A percentile compares a stretch with the other conserved stretches of the same genome.
phyloP scores from a whole-genome alignment of 495 filamentous ascomycete species.

The Tuber borchii region DNA sequence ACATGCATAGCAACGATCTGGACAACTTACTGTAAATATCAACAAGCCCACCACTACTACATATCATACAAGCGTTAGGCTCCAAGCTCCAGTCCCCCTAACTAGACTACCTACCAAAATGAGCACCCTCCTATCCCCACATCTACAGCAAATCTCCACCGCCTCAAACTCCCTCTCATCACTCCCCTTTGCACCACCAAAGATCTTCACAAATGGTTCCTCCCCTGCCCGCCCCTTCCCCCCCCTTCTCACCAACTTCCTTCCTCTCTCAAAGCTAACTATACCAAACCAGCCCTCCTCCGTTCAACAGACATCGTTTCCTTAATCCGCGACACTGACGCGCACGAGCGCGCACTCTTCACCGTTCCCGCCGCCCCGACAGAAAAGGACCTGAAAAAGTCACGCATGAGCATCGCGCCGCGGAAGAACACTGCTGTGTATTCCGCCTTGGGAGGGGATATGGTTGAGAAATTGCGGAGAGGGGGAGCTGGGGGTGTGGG shows the following conservation, averaged over 20 bases:
- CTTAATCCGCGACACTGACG: slow-evolving; percentile 89
- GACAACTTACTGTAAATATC: neutral
- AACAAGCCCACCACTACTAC: neutral
- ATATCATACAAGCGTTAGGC: neutral
- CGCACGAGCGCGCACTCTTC: slow-evolving; percentile 92
- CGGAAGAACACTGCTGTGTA: slow-evolving; percentile 79
- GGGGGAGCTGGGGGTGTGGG: slow-evolving; percentile 45
- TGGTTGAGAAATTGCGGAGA: slow-evolving; percentile 72
- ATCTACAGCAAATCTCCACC: slow-evolving; percentile 84
- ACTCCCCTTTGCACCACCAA: slow-evolving; percentile 82
- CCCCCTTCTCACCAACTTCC: neutral
- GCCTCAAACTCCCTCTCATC: slow-evolving; percentile 77
- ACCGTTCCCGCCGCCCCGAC: slow-evolving; percentile 68
- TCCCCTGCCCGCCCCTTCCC: neutral
- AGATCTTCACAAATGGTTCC: slow-evolving; percentile 75
- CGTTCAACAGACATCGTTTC: slow-evolving; percentile 84
- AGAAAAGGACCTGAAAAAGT: slow-evolving; percentile 52
- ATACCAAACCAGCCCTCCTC: slow-evolving; percentile 55
- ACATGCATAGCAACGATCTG: neutral
- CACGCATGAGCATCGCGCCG: slow-evolving; percentile 50
- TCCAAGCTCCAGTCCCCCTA: neutral
- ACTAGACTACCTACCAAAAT: slow-evolving; percentile 31
- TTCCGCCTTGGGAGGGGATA: slow-evolving; percentile 76
- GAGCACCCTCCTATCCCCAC: slow-evolving; percentile 72
- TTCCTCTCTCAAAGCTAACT: slow-evolving; percentile 1